Percentiles rank a stretch among this genome's conserved stretches.
phyloP scores from a whole-genome alignment of 2,329 filamentous ascomycete genomes.

The Sclerotinia spermophila region DNA sequence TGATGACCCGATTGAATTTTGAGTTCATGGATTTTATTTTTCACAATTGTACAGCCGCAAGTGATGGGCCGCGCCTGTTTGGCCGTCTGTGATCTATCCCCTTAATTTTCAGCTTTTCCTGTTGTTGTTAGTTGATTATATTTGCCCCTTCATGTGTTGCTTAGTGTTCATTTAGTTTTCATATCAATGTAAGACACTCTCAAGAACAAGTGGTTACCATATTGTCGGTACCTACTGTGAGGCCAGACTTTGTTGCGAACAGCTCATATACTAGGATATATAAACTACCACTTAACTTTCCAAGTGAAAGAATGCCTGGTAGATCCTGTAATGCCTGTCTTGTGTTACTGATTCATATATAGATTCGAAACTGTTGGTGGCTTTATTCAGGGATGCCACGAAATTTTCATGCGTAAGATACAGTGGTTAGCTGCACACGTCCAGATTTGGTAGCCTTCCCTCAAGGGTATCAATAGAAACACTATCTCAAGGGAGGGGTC shows the following conservation, averaged over 20 bases:
- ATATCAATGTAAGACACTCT: not conserved
- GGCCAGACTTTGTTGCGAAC: not conserved
- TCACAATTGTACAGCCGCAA: not conserved
- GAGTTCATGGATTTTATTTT: not conserved
- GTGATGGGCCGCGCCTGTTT: not conserved
- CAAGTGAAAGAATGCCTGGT: not conserved
- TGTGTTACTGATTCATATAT: not conserved
- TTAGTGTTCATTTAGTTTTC: not conserved
- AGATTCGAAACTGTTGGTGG: not conserved
- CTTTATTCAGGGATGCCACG: slow-evolving; percentile 6
- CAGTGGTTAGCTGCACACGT: not conserved
- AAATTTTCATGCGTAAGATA: not conserved
- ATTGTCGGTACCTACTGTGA: not conserved
- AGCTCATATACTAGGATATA: not conserved
- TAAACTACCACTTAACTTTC: not conserved
- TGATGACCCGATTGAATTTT: not conserved
- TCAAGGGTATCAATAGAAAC: not conserved
- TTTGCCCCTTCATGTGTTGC: not conserved
- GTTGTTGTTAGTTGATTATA: not conserved
- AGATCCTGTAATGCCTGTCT: not conserved
- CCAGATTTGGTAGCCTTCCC: not conserved
- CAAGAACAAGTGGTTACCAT: slow-evolving; percentile 6
- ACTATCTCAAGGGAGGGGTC: not conserved
- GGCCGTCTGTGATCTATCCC: not conserved
- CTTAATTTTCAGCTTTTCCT: not conserved